A percentile compares a stretch with the other conserved stretches of the same genome.
These are phyloP conservation scores for Aspergillus sp. DNA, from an alignment of 2,329 filamentous ascomycete species.

Conservation along the genomic window DNA sequence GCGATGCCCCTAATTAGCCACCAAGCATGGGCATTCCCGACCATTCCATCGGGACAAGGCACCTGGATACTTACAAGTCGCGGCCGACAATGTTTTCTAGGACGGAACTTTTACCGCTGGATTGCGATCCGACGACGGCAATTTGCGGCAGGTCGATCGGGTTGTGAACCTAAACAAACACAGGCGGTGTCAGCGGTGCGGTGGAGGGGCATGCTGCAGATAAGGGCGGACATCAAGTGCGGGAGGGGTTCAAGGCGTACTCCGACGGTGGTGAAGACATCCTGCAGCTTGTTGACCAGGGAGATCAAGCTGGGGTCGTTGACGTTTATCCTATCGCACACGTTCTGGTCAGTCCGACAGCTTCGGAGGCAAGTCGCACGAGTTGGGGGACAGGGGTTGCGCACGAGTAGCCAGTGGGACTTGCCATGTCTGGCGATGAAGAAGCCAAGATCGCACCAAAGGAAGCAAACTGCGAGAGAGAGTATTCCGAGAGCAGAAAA, in stretches of 20 bases:
- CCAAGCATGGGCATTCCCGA: constrained; percentile 8
- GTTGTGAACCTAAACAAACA: constrained; percentile 73
- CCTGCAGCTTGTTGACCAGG: constrained; percentile 97
- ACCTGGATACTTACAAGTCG: constrained; percentile 75
- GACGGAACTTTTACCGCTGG: constrained; percentile 98
- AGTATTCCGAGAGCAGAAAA: background rate
- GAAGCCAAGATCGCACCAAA: constrained; percentile 11
- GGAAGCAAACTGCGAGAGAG: background rate
- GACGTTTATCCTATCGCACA: constrained; percentile 61
- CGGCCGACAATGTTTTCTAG: constrained; percentile 97
- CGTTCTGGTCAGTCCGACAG: constrained; percentile 23
- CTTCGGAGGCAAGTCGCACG: constrained; percentile 7
- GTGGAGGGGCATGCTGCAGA: constrained; percentile 8
- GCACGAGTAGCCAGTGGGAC: constrained; percentile 46
- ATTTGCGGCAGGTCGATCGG: constrained; percentile 99
- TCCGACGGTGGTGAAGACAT: constrained; percentile 97
- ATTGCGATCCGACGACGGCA: constrained; percentile 96
- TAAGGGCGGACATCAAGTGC: no score
- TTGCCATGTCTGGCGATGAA: constrained; percentile 43
- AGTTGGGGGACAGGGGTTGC: constrained; percentile 28
- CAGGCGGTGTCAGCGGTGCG: constrained; percentile 24
- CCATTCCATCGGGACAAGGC: background rate
- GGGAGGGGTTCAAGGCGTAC: constrained; percentile 46
- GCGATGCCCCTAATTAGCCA: constrained; percentile 23
- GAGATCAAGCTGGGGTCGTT: constrained; percentile 69